A percentile compares a stretch with the other conserved stretches of the same genome.
Evolutionary conservation across 352 stramenopile genomes (phyloP).

Genomic region (Phytophthora boehmeriae): DNA sequence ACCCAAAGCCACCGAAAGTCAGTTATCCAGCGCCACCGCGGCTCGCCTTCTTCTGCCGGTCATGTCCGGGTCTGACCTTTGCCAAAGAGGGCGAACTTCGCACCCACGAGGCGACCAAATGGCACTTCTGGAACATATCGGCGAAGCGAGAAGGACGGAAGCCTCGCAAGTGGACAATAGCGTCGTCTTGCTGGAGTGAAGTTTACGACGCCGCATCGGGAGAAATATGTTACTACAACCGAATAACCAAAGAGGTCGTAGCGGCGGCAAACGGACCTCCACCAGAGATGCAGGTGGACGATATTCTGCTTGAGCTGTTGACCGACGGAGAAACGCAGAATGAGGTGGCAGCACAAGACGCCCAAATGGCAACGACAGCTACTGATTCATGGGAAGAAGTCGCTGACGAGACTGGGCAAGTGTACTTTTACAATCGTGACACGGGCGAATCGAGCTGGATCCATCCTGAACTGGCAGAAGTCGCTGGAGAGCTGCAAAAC

Average conservation of each 20-base stretch:
- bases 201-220: conserved; percentile 69
- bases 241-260: conserved; percentile 67
- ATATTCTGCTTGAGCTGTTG: conserved; percentile 74
- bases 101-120: conserved; percentile 77
- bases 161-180: conserved; percentile 58
- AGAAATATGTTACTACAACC: conserved; percentile 73
- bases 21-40: conserved; percentile 50
- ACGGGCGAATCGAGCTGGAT: conserved; percentile 75
- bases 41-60: conserved; percentile 56
- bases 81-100: conserved; percentile 57
- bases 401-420: conserved; percentile 61
- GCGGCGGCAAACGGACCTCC: conserved; percentile 52
- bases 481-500: conserved; percentile 1
- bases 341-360: background rate
- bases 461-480: conserved; percentile 11
- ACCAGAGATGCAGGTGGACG: conserved; percentile 68
- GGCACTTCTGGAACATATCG: conserved; percentile 74
- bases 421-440: conserved; percentile 76
- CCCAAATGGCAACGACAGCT: background rate
- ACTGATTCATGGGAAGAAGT: conserved; percentile 71
- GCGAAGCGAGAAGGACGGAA: conserved; percentile 43
- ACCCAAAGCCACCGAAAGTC: conserved; percentile 20
- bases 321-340: conserved; percentile 23
- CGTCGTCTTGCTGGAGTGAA: conserved; percentile 75
- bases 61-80: conserved; percentile 74